Evolutionary conservation across 2,329 filamentous ascomycete genomes (phyloP), one percentile per base, ranked within the genome.

Genomic region (Penicillium sp.): DNA sequence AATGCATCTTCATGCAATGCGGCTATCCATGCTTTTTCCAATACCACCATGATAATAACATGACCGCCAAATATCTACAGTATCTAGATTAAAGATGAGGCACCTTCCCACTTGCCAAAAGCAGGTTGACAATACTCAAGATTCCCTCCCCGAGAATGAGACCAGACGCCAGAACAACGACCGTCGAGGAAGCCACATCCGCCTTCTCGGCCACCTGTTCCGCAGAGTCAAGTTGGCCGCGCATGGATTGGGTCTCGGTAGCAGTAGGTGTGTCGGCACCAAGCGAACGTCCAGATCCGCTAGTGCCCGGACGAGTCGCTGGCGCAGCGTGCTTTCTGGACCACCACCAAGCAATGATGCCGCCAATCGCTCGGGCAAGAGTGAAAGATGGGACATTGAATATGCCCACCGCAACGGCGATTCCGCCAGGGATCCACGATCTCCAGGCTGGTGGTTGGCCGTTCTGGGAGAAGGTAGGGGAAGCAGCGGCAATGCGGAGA

Each of bases 381-480:
- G 94, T 99, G 70, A 99, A 99, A 0, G 91, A 96, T 0, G 94
- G 94, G 0, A 93, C 91, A 66, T 97, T 99, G 76, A 97, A 99
- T 86, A 99, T 99, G 45, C 94, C 92, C 66, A 97, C 91, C 34
- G 94, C 94, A 18, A 99, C 93, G 2, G 63, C 63, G 34, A 99
- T 97, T 0, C 94, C 94, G 6, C 94, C 93, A 0, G 94, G 94
- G 11, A 99, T 80, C 70, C 85, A 90, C 2, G 85, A 78, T 65
- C 89, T 82, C 91, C 91, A 96, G 5, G 67, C 65, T 1, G 72
- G 65, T 56, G 77, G 71, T 6, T 58, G 63, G 4, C 67, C 64
- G 40, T 73, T 49, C 66, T 62, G 62, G 5, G 68, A 61, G 48
- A 67, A 64, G 11, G 51, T 1, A 46, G 71, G 64, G 24, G 68